Percentiles rank a stretch among this genome's conserved stretches.
phyloP scores from a whole-genome alignment of 2,329 filamentous ascomycete species.

The Ascochyta rabiei region DNA sequence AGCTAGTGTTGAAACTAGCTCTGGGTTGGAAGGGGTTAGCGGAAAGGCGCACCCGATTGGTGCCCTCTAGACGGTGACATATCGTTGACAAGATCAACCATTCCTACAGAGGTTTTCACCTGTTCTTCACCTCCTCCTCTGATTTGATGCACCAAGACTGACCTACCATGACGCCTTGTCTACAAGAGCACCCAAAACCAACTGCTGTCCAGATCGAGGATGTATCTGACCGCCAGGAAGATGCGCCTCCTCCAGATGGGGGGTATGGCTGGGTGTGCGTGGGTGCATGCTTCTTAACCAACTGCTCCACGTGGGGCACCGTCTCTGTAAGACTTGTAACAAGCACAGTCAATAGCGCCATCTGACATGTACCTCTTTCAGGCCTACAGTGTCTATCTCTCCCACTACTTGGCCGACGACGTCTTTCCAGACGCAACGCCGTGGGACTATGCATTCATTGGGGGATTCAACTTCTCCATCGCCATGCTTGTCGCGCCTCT shows the following conservation, averaged over 20 bases:
- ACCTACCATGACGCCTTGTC: not conserved
- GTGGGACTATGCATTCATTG: conserved; percentile 50
- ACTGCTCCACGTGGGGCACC: conserved; percentile 28
- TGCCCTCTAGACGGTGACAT: not conserved
- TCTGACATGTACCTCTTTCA: not conserved
- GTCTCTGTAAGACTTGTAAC: conserved; percentile 19
- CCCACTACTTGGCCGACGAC: conserved; percentile 47
- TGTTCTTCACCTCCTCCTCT: not conserved
- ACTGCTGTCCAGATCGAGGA: not conserved
- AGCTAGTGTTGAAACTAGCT: not conserved
- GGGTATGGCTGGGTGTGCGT: conserved; percentile 27
- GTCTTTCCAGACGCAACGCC: conserved; percentile 44
- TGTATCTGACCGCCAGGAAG: not conserved
- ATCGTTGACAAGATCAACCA: not conserved
- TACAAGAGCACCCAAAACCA: not conserved
- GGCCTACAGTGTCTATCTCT: conserved; percentile 53
- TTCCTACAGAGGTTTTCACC: not conserved
- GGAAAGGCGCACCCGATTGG: not conserved
- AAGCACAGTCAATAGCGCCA: not conserved
- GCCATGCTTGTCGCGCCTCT: conserved; percentile 45
- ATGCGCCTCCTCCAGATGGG: conserved; percentile 19
- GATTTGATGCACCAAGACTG: not conserved
- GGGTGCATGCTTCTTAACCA: conserved; percentile 14
- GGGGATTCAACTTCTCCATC: conserved; percentile 47
- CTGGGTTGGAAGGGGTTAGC: not conserved